Conservation (phyloP, 1,139 yeast species). For the Saccharomyces hybrid region DNA sequence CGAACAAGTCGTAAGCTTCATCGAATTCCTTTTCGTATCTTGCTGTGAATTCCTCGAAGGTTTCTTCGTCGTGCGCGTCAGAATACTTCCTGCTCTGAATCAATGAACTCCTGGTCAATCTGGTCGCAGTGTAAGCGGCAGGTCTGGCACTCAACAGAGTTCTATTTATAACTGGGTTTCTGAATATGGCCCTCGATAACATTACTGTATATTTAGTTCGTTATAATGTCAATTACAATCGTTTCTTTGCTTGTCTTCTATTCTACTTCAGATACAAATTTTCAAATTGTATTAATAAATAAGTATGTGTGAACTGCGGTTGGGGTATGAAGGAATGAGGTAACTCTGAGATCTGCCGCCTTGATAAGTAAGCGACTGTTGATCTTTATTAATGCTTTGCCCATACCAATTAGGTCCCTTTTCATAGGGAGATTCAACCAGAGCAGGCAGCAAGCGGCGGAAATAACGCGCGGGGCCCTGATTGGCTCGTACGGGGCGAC, state of each 20-base stretch:
- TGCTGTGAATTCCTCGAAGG: conserved; percentile 89
- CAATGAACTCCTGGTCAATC: conserved; percentile 8
- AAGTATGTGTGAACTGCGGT: background rate
- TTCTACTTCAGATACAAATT: background rate
- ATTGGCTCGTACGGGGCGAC: conserved; percentile 1
- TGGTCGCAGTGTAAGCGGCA: conserved; percentile 10
- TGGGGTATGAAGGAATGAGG: background rate
- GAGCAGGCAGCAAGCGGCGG: background rate
- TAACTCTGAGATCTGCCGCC: background rate
- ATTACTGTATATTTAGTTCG: conserved; percentile 7
- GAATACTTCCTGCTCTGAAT: conserved; percentile 52
- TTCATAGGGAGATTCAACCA: background rate
- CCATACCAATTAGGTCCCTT: background rate
- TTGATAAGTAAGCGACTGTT: background rate
- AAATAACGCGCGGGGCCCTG: conserved; percentile 1
- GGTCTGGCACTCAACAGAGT: conserved; percentile 11
- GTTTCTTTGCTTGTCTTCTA: background rate
- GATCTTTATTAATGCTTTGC: background rate
- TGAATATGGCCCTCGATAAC: conserved; percentile 29
- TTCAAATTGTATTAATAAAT: background rate
- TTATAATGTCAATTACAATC: background rate
- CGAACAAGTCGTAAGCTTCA: conserved; percentile 95
- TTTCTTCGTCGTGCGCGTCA: conserved; percentile 59
- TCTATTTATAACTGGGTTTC: conserved; percentile 21
- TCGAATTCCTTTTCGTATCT: conserved; percentile 96